Evolutionary conservation across 2,329 filamentous ascomycete genomes (phyloP), one percentile per base, ranked within the genome.

Genomic region (Stenocarpella maydis): DNA sequence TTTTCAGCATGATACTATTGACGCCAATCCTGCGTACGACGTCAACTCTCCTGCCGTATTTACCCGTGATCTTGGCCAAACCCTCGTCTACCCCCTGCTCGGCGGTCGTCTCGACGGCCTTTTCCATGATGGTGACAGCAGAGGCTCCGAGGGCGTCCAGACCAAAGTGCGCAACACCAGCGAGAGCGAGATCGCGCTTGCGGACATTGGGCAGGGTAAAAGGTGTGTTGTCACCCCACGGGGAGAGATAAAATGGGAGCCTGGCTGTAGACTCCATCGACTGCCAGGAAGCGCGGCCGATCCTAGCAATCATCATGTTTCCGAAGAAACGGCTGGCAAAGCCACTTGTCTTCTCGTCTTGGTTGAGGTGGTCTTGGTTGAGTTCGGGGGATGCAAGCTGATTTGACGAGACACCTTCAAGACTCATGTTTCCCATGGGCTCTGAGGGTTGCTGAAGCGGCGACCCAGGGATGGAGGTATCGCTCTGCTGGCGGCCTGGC

Each of bases 181-280:
- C 72, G 15, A 73, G 70, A 7, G 72, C 72, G n/a, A 73, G 65
- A 50, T 73, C 72, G 10, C 72, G 72, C 24, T 73, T 73, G 2
- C 72, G 72, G 28, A 73, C 65, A 60, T 73, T 73, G 12, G 72
- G 72, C 7, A 73, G 68, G 37, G 68, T 71, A 53, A 73, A 73
- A 10, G 72, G 72, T 9, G 63, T 71, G 66, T 73, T 73, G 58
- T 73, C 72, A 26, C 72, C 72, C 72, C 72, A 73, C 10, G 72
- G 72, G 14, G 71, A 72, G 26, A 73, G 70, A 67, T 73, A 73
- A 28, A 73, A 66, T 37, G 72, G 72, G 14, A 73, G 66, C 21
- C 70, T 65, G 24, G 70, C 70, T 28, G 72, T 73, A 6, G 72
- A 73, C 31, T 69, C 69, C 4, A 73, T 63, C 3, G 71, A 73